Base-by-base conservation (phyloP, 768 basidiomycete species). In the Boletus speciosus region DNA sequence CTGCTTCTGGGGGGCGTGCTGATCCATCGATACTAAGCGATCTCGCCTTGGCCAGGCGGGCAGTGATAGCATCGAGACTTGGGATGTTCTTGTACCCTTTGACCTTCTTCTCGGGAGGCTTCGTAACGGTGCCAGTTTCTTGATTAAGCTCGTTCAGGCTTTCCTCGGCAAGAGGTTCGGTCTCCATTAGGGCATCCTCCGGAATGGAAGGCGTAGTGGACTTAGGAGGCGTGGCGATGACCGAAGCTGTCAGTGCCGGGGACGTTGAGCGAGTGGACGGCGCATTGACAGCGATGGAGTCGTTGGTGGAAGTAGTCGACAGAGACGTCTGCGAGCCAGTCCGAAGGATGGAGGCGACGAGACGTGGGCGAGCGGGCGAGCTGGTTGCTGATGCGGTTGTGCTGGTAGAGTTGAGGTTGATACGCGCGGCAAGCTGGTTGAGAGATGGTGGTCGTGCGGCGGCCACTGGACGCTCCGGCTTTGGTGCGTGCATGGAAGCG, bases 11-110 rank as follows among this genome's bases (percentile, higher is more conserved):
- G 3, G 88, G 87, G 58, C 81, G 83, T 6, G 83, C 74, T 5
- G 83, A 81, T 15, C 88, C 78, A 49, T 81, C 79, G 42, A 79
- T 59, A 58, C 74, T 77, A 48, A 91, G 77, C 35, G 83, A 76
- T 49, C 86, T 76, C 29, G 85, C 76, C 72, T 87, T 87, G 49
- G 84, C 87, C 54, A 92, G 73, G 36, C 87, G 82, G 32, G 86
- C 86, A 1, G 90, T 88, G 73, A 93, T 93, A 29, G 87, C 88
- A 65, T 92, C 90, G 50, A 93, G 80, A 57, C 81, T 84, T 14
- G 91, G 91, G 41, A 93, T 88, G 64, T 91, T 92, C 83, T 91
- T 93, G 73, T 90, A 93, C 23, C 90, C 90, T 36, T 73, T 71
- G 51, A 73, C 63, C 69, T 77, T 80, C 59, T 68, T 71, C 68